Evolutionary conservation across 306 rosid species (phyloP).

Genomic region (Ammopiptanthus mongolicus): DNA sequence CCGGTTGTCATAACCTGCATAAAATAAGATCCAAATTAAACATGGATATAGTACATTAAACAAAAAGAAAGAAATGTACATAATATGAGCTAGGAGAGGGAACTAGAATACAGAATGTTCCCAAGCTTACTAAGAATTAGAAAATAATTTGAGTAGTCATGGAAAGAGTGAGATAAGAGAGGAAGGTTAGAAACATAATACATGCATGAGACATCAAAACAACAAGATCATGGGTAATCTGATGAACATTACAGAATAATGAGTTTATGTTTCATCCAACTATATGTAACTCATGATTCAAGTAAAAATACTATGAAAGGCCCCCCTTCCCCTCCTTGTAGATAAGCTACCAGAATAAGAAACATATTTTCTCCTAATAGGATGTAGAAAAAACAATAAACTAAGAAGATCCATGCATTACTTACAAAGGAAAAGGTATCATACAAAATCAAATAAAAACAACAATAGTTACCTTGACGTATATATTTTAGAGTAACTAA

Average conservation of each 20-base stretch:
- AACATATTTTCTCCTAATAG: background rate
- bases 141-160: too few species aligned
- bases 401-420: slow-evolving; percentile 2
- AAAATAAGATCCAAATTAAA: slow-evolving; percentile 10
- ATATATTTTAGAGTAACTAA: background rate
- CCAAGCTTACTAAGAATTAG: background rate
- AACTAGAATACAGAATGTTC: background rate
- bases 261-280: background rate
- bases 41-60: background rate
- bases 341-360: background rate
- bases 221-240: slow-evolving; percentile 9
- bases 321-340: background rate
- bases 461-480: background rate
- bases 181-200: background rate
- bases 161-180: background rate
- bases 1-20: slow-evolving; percentile 85
- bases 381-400: background rate
- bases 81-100: background rate
- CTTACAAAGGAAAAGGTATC: background rate
- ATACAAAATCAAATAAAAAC: slow-evolving; percentile 2
- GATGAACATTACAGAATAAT: background rate
- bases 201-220: slow-evolving; percentile 6
- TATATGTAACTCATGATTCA: background rate
- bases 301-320: background rate
- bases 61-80: background rate